phyloP scores from a whole-genome alignment of 495 filamentous ascomycete genomes.

The Geopyxis carbonaria region DNA sequence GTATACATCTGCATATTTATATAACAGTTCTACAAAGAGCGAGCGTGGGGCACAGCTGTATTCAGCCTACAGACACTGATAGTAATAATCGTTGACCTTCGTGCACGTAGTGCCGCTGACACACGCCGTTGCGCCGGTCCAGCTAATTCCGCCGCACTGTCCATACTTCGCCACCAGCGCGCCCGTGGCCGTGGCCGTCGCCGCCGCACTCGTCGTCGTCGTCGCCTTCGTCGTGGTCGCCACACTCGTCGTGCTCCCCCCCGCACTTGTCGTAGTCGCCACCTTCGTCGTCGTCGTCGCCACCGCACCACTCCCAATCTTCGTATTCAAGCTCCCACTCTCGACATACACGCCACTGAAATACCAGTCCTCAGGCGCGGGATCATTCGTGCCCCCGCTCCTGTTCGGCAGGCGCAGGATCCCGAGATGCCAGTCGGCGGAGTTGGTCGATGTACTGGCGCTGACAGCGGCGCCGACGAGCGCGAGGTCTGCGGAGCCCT shows the following conservation, averaged over 20 bases:
- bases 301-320: constrained; percentile 26
- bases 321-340: constrained; percentile 41
- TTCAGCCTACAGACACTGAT: no score
- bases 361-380: constrained; percentile 45
- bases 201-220: neutral
- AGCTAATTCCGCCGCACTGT: constrained; percentile 11
- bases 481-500: constrained; percentile 38
- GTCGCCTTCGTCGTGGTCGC: neutral
- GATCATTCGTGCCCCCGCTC: constrained; percentile 30
- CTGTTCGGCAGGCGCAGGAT: constrained; percentile 46
- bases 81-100: constrained; percentile 20
- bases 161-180: constrained; percentile 8
- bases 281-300: neutral
- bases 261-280: neutral
- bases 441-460: constrained; percentile 46
- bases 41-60: no score
- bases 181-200: constrained; percentile 9
- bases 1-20: no score
- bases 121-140: constrained; percentile 9
- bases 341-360: constrained; percentile 60
- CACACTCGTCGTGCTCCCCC: neutral
- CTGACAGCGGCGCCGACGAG: constrained; percentile 40
- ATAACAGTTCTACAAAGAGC: no score
- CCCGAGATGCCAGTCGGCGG: constrained; percentile 58
- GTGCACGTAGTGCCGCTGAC: constrained; percentile 14